Base-by-base conservation (phyloP, 192 early-diverging fungal genomes). In the Backusella psychrophila region DNA sequence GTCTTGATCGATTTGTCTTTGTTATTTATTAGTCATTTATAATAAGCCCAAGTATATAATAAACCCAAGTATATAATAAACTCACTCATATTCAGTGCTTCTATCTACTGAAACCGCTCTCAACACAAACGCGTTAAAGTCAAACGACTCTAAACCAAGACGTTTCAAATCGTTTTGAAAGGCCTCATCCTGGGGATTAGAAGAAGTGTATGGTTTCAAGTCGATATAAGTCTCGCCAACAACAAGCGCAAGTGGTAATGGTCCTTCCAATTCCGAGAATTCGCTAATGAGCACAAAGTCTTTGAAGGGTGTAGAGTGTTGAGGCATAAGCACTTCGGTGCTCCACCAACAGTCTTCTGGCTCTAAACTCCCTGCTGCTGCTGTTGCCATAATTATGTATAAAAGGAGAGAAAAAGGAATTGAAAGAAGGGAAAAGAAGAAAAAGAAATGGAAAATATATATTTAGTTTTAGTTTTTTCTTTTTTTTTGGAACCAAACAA, bases 261-360 rank as follows among this genome's bases (percentile, higher is more conserved):
- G 86, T 8, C 86, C 86, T 66, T 87, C 85, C 34, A 87, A 35
- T 65, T 87, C 86, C 66, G 86, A 87, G 72, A 87, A 87, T 56
- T 87, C 86, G 36, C 83, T 84, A 12, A 87, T 80, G 12, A 87
- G 81, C 3, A 87, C 86, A 83, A 87, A 87, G 65, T 87, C 86
- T 33, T 80, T 79, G 15, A 81, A 79, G 65, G 70, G 39, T 12
- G 21, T 21, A 23, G 56, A 46, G 19, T 67, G 29, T 1, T 52
- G 46, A 41, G 35, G 34, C 15, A 52, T 41, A 26, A 79, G 70
- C 9, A 79, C 67, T 49, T 79, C 63, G 42, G 75, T 38, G 42
- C 73, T 79, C 78, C 78, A 79, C 78, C 78, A 75, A 41, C 78
- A 79, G 9, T 77, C n/a, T 8, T 38, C 26, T 4, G 41, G 26